Percentiles rank a stretch among this genome's conserved stretches.
These are phyloP conservation scores for Cercophora samala DNA, from an alignment of 495 filamentous ascomycete species.

Conservation along the genomic window DNA sequence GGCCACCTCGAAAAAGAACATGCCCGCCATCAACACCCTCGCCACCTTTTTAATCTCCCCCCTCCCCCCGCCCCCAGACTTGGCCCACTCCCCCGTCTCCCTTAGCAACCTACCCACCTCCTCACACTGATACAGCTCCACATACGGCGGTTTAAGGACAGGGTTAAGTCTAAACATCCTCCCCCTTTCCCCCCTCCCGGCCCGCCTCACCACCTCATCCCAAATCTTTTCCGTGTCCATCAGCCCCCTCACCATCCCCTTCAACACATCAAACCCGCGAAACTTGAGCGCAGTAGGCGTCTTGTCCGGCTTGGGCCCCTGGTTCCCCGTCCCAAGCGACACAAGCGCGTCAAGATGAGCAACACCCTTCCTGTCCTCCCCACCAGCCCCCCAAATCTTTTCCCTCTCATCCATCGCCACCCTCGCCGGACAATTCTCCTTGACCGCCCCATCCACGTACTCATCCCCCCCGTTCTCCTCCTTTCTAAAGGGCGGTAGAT, in stretches of 20 bases:
- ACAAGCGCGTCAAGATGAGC: background rate
- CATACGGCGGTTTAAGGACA: background rate
- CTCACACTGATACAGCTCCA: constrained; percentile 5
- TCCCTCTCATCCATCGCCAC: constrained; percentile 12
- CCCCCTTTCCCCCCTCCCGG: background rate
- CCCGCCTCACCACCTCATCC: background rate
- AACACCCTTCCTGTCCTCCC: background rate
- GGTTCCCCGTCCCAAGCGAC: background rate
- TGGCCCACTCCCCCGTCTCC: background rate
- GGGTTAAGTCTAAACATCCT: constrained; percentile 5
- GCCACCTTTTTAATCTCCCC: background rate
- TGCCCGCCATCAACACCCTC: background rate
- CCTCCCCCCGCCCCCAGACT: background rate
- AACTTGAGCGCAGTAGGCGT: background rate
- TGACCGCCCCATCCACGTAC: constrained; percentile 11
- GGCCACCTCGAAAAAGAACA: background rate
- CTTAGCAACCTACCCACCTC: background rate
- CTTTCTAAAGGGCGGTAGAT: constrained; percentile 5
- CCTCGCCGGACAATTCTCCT: constrained; percentile 11
- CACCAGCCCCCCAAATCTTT: constrained; percentile 3
- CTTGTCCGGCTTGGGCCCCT: background rate
- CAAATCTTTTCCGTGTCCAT: background rate
- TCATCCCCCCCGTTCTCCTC: background rate
- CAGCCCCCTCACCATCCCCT: background rate
- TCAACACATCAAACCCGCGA: background rate